Percentiles rank a stretch among this genome's conserved stretches.
Evolutionary conservation across 2,329 filamentous ascomycete genomes (phyloP).

Genomic region (Aureobasidium melanogenum): DNA sequence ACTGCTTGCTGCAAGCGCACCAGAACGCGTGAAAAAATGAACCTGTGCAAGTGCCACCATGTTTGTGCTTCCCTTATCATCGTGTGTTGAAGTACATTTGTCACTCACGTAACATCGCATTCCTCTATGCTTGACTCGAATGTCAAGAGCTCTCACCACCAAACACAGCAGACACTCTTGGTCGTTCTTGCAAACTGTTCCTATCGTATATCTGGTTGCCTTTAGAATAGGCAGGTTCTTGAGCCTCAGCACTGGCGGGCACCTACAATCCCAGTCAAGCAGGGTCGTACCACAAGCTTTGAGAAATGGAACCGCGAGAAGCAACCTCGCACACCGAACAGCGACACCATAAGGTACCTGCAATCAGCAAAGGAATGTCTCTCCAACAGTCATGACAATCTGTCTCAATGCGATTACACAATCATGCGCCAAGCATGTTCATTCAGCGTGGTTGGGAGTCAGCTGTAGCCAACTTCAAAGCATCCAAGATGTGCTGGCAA

Average conservation of each 20-base stretch:
- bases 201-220: background rate
- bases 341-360: background rate
- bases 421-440: background rate
- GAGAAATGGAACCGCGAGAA: background rate
- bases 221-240: too few relatives aligned
- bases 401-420: background rate
- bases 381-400: background rate
- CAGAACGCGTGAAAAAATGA: background rate
- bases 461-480: background rate
- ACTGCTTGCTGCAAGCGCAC: background rate
- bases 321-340: background rate
- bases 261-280: background rate
- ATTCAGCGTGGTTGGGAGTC: background rate
- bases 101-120: background rate
- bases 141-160: background rate
- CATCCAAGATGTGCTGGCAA: conserved; percentile 1
- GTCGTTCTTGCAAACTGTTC: background rate
- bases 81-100: too few relatives aligned
- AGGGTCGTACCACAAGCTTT: background rate
- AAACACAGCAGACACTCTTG: background rate
- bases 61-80: background rate
- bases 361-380: background rate
- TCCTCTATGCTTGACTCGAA: background rate
- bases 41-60: background rate
- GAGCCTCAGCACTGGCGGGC: background rate